Evolutionary conservation across 2,329 filamentous ascomycete genomes (phyloP).

Genomic region (Claviceps purpurea): DNA sequence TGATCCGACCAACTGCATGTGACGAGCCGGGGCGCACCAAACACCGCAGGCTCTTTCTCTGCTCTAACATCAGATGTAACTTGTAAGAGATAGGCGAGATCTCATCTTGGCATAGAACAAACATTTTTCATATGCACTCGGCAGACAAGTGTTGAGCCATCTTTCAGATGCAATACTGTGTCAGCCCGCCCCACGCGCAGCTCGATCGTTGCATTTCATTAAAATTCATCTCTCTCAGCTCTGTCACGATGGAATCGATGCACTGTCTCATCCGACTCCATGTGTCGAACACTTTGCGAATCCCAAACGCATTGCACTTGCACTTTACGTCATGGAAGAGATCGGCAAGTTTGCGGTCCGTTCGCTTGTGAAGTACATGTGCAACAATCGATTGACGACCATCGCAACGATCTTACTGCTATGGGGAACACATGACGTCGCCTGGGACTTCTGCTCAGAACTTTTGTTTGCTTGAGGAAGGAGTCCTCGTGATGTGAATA

Average conservation of each 20-base stretch:
- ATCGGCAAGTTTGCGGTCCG: not conserved
- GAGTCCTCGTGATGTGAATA: not conserved
- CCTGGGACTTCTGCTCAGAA: not conserved
- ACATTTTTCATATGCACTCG: too few species aligned
- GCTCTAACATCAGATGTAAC: too few species aligned
- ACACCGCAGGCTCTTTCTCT: not conserved
- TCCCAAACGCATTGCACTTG: not conserved
- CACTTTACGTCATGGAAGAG: not conserved
- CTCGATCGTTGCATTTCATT: not conserved
- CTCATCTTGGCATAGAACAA: too few species aligned
- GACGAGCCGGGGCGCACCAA: not conserved
- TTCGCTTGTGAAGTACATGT: not conserved
- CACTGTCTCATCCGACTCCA: not conserved
- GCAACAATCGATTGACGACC: not conserved
- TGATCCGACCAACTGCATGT: not conserved
- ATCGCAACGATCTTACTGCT: not conserved
- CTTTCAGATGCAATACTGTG: not conserved
- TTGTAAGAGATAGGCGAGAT: too few species aligned
- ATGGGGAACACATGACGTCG: not conserved
- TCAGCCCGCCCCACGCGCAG: not conserved
- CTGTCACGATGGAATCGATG: not conserved
- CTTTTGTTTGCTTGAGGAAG: not conserved
- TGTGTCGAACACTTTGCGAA: not conserved
- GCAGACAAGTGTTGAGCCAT: too few species aligned
- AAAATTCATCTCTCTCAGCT: not conserved